phyloP scores from a whole-genome alignment of 805 yeast genomes.

The Isabelozyma pseudorhagii region DNA sequence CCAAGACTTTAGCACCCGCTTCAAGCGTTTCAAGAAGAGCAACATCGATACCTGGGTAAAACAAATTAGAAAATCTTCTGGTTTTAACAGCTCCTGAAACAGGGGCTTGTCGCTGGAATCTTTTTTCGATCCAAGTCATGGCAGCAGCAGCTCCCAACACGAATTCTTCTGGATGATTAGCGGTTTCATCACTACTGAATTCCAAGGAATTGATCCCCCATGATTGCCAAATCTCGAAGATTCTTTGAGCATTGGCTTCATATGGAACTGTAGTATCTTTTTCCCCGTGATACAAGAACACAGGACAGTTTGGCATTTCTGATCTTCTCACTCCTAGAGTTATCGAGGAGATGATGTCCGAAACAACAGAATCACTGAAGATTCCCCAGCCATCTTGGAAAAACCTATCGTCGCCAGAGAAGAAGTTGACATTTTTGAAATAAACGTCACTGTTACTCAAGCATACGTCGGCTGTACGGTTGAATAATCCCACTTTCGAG shows the following conservation, averaged over 20 bases:
- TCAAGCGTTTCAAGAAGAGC: too few species aligned
- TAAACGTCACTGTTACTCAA: conserved; percentile 1
- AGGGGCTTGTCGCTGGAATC: conserved; percentile 10
- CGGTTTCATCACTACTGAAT: conserved; percentile 12
- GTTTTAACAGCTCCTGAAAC: conserved; percentile 7
- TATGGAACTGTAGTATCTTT: conserved; percentile 16
- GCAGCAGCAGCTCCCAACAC: conserved; percentile 15
- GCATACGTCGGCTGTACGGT: neutral
- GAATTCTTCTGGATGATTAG: conserved; percentile 14
- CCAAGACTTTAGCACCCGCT: too few species aligned
- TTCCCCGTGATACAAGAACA: conserved; percentile 17
- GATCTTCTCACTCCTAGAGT: neutral
- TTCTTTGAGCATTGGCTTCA: conserved; percentile 4
- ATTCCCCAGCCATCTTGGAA: conserved; percentile 4
- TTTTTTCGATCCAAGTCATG: conserved; percentile 13
- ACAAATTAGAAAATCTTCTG: neutral
- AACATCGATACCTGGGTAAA: conserved; percentile 1
- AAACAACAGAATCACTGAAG: neutral
- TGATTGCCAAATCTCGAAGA: conserved; percentile 20
- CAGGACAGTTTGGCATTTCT: conserved; percentile 17
- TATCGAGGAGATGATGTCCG: neutral
- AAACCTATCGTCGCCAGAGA: conserved; percentile 4
- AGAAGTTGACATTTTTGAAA: conserved; percentile 1
- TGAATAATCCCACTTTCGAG: neutral
- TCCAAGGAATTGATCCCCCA: conserved; percentile 23